phyloP scores from a whole-genome alignment of 768 basidiomycete genomes.

The Calocybe indica region DNA sequence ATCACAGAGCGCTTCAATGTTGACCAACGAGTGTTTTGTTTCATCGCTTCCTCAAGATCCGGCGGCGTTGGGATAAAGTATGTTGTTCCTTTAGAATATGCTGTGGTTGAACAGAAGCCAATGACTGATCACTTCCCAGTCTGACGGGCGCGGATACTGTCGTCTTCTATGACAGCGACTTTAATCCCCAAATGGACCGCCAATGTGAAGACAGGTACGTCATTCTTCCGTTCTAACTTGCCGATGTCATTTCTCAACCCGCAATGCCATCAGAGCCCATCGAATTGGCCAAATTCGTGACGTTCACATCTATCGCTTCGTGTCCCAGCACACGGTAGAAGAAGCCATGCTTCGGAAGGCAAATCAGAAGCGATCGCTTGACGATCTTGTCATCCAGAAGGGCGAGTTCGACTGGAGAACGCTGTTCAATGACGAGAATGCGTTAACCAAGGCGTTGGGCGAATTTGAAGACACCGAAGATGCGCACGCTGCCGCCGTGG shows the following conservation, averaged over 20 bases:
- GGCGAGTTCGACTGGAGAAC: conserved; percentile 95
- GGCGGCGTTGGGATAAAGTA: conserved; percentile 95
- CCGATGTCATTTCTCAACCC: background rate
- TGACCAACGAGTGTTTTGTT: conserved; percentile 75
- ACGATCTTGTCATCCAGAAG: conserved; percentile 86
- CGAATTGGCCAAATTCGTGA: conserved; percentile 97
- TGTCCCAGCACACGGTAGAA: conserved; percentile 87
- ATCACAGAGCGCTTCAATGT: conserved; percentile 85
- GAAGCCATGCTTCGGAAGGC: conserved; percentile 95
- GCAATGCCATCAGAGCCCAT: conserved; percentile 59
- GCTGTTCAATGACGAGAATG: conserved; percentile 63
- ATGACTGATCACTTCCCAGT: conserved; percentile 26
- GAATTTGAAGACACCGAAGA: conserved; percentile 90
- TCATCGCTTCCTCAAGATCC: conserved; percentile 79
- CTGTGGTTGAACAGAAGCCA: background rate
- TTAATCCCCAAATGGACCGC: conserved; percentile 96
- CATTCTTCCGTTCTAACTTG: background rate
- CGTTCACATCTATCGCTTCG: conserved; percentile 94
- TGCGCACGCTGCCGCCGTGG: conserved; percentile 71
- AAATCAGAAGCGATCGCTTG: conserved; percentile 93
- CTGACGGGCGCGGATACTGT: conserved; percentile 90
- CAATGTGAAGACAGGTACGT: conserved; percentile 89
- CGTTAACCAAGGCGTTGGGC: conserved; percentile 68
- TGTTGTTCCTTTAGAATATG: conserved; percentile 20
- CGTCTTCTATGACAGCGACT: conserved; percentile 95